These are phyloP conservation scores for Caryopteris hybrid DNA, from an alignment of 305 asterid genomes.

Conservation along the genomic window DNA sequence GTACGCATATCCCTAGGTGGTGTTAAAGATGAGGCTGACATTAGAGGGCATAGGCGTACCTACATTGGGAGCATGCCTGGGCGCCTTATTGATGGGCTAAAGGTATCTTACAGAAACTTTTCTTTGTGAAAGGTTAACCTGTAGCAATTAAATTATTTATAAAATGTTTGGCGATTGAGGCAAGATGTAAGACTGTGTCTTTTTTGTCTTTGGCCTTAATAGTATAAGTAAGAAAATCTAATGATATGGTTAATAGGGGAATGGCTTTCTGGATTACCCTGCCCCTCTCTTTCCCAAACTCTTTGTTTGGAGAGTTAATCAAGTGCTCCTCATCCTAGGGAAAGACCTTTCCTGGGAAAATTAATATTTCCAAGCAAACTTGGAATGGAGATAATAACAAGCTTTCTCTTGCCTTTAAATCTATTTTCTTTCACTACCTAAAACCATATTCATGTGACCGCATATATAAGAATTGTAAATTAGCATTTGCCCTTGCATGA, in stretches of 20 bases:
- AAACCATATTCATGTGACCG: not conserved
- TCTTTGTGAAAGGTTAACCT: conserved; percentile 9
- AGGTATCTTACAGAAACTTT: conserved; percentile 43
- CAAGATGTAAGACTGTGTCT: conserved; percentile 5
- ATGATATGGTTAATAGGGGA: not conserved
- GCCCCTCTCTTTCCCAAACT: not conserved
- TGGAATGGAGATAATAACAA: not conserved
- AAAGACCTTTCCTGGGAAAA: not conserved
- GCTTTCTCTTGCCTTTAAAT: not conserved
- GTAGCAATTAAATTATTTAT: not conserved
- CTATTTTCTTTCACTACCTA: not conserved
- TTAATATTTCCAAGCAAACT: not conserved
- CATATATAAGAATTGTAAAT: not conserved
- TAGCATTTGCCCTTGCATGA: not conserved
- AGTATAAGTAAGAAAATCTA: not conserved
- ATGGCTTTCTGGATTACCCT: not conserved
- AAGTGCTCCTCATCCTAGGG: not conserved
- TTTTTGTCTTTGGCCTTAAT: conserved; percentile 4
- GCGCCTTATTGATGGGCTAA: conserved; percentile 96
- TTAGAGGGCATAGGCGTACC: conserved; percentile 98
- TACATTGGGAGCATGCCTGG: conserved; percentile 99
- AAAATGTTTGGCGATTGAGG: conserved; percentile 5
- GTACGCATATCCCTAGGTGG: conserved; percentile 97
- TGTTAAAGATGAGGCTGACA: conserved; percentile 98
- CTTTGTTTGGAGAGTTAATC: not conserved